Conservation (phyloP, 352 stramenopile species). For the Elongisporangium anandrum region DNA sequence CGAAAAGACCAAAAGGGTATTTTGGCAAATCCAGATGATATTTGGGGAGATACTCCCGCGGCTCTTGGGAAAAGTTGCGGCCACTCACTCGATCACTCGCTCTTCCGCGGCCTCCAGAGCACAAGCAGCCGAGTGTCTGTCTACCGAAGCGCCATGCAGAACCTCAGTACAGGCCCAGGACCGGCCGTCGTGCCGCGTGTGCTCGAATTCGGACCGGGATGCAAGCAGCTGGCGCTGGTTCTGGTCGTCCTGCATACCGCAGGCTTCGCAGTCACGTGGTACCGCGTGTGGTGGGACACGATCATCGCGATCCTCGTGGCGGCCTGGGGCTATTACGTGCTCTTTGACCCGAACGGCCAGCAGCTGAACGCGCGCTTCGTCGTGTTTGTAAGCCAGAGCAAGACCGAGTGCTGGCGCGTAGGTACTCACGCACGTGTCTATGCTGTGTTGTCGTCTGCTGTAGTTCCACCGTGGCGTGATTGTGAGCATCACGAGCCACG, state of each 20-base stretch:
- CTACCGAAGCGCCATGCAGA: not conserved
- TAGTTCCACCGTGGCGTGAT: constrained; percentile 61
- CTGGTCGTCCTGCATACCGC: constrained; percentile 42
- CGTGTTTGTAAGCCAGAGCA: constrained; percentile 15
- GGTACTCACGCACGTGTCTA: not conserved
- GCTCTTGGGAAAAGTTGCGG: not conserved
- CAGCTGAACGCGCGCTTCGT: constrained; percentile 34
- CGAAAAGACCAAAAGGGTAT: not conserved
- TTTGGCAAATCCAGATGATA: not conserved
- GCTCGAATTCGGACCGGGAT: constrained; percentile 61
- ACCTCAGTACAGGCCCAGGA: not conserved
- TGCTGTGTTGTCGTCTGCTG: constrained; percentile 1
- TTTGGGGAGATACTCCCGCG: not conserved
- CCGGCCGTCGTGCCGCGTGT: constrained; percentile 24
- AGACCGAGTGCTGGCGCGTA: not conserved
- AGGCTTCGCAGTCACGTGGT: constrained; percentile 77
- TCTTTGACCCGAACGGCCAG: constrained; percentile 40
- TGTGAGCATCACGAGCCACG: constrained; percentile 50
- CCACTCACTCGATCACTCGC: not conserved
- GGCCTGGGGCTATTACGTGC: constrained; percentile 43
- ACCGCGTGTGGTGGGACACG: constrained; percentile 78
- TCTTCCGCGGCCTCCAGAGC: not conserved
- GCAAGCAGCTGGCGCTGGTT: constrained; percentile 54
- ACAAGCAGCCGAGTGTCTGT: not conserved
- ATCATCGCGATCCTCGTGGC: constrained; percentile 50